Conservation (phyloP, 305 asterid species). For the Rubia tinctorum region DNA sequence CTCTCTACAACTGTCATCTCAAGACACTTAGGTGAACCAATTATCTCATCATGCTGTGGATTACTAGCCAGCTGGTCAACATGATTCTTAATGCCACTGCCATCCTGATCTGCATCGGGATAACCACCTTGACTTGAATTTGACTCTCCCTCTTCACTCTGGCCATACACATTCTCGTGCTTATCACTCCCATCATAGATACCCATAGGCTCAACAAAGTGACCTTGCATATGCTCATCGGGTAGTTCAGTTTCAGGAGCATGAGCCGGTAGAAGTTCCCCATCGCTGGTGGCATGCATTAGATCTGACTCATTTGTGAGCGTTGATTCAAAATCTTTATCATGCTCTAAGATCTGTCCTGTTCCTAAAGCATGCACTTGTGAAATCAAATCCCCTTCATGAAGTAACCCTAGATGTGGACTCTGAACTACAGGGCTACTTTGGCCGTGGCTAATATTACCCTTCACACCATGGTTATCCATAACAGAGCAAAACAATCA, state of each 20-base stretch:
- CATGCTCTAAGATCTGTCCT: constrained; percentile 29
- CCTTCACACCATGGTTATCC: constrained; percentile 31
- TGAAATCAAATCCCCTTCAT: constrained; percentile 23
- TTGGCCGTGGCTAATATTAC: constrained; percentile 21
- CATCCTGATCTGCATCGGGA: constrained; percentile 30
- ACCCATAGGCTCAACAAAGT: constrained; percentile 21
- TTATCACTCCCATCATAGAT: constrained; percentile 31
- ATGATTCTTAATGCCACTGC: constrained; percentile 21
- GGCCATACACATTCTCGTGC: constrained; percentile 35
- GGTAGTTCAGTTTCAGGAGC: constrained; percentile 27
- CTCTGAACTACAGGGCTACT: constrained; percentile 36
- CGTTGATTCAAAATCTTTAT: constrained; percentile 26
- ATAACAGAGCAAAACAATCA: constrained; percentile 19
- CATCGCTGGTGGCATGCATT: constrained; percentile 23
- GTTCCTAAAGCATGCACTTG: constrained; percentile 29
- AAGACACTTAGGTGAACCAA: constrained; percentile 32
- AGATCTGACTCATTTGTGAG: constrained; percentile 19
- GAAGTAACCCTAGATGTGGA: constrained; percentile 31
- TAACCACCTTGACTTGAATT: constrained; percentile 24
- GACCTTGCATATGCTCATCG: constrained; percentile 26
- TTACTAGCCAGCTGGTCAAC: constrained; percentile 22
- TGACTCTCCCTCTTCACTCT: constrained; percentile 28
- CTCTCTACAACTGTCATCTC: constrained; percentile 36
- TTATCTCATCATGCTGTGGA: constrained; percentile 27
- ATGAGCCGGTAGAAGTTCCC: constrained; percentile 29